A percentile compares a stretch with the other conserved stretches of the same genome.
These are phyloP conservation scores for Hippophae rhamnoides DNA, from an alignment of 306 rosid genomes.

Conservation along the genomic window DNA sequence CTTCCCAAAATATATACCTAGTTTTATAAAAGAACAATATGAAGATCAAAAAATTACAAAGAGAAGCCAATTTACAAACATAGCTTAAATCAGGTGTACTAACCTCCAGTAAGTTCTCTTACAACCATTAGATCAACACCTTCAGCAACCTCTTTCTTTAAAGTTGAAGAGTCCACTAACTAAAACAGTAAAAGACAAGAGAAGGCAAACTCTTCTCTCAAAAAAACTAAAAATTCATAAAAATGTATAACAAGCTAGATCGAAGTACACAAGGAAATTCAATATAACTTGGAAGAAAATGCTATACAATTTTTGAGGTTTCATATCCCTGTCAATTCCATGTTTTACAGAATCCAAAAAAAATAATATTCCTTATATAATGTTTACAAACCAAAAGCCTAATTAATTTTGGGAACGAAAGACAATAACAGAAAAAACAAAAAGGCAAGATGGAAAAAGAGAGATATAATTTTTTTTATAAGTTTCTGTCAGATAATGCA, in stretches of 20 bases:
- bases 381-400: too few species aligned
- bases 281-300: too few species aligned
- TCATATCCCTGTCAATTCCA: too few species aligned
- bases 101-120: constrained; percentile 95
- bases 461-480: neutral
- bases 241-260: too few species aligned
- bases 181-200: constrained; percentile 18
- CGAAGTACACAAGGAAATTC: too few species aligned
- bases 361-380: too few species aligned
- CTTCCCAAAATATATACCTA: constrained; percentile 87
- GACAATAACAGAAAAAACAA: too few species aligned
- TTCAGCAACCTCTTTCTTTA: constrained; percentile 78
- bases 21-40: constrained; percentile 7
- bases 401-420: too few species aligned
- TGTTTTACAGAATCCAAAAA: too few species aligned
- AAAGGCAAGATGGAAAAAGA: neutral
- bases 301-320: too few species aligned
- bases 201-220: too few species aligned
- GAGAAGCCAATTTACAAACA: neutral
- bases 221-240: too few species aligned
- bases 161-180: constrained; percentile 86
- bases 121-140: constrained; percentile 94
- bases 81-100: constrained; percentile 9
- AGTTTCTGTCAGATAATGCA: neutral
- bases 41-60: neutral